Percentiles rank a stretch among this genome's conserved stretches.
phyloP scores from a whole-genome alignment of 345 rosid genomes.

The Noccaea caerulescens region DNA sequence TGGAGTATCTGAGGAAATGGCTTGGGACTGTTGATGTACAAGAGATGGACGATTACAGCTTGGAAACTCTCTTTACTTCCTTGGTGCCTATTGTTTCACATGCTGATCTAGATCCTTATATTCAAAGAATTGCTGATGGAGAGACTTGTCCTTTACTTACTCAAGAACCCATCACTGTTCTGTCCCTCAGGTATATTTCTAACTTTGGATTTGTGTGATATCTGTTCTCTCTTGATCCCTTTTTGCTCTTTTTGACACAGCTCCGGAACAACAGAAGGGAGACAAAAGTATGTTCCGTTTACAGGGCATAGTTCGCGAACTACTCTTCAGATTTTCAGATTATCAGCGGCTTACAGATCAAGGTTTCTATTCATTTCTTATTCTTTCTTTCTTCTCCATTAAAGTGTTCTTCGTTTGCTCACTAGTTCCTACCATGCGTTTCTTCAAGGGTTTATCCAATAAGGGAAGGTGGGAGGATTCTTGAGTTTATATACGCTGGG shows the following conservation, averaged over 20 bases:
- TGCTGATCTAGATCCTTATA: constrained; percentile 80
- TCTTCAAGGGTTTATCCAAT: constrained; percentile 65
- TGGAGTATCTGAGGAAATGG: constrained; percentile 73
- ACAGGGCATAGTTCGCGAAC: constrained; percentile 74
- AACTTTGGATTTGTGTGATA: constrained; percentile 15
- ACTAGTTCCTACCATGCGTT: constrained; percentile 8
- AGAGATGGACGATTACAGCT: constrained; percentile 58
- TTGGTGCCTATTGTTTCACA: constrained; percentile 82
- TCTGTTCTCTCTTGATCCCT: constrained; percentile 12
- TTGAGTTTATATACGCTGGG: constrained; percentile 90
- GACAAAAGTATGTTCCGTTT: constrained; percentile 86
- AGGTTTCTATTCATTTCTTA: constrained; percentile 48
- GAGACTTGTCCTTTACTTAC: constrained; percentile 77
- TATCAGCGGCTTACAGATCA: constrained; percentile 93
- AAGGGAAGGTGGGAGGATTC: constrained; percentile 78
- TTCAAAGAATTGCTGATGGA: constrained; percentile 85
- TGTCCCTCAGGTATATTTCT: constrained; percentile 72
- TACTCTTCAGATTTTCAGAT: constrained; percentile 73
- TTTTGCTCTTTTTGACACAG: constrained; percentile 41
- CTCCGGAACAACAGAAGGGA: constrained; percentile 95
- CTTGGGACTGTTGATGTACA: constrained; percentile 53
- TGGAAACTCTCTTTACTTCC: constrained; percentile 73
- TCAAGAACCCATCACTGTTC: constrained; percentile 63
- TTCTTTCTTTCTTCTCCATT: not conserved
- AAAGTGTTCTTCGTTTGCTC: not conserved